Conservation (phyloP, 169 alveolate species). For the Eimeria acervulina region DNA sequence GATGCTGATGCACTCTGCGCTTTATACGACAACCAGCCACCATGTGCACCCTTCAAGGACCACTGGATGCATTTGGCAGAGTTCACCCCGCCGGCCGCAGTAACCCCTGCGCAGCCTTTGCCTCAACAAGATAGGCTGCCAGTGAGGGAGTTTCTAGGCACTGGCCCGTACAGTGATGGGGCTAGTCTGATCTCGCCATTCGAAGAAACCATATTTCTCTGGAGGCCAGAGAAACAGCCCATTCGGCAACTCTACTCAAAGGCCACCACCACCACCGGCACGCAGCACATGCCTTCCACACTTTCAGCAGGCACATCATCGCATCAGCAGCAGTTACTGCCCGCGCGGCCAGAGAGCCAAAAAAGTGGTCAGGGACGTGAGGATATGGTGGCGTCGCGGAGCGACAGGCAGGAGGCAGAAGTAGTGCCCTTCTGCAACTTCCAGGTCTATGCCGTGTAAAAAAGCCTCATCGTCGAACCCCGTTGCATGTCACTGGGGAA, state of each 20-base stretch:
- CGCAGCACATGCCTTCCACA: slow-evolving; percentile 28
- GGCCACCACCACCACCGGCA: slow-evolving; percentile 28
- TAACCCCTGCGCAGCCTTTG: slow-evolving; percentile 67
- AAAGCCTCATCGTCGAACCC: slow-evolving; percentile 1
- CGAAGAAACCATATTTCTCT: slow-evolving; percentile 89
- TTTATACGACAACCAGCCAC: slow-evolving; percentile 92
- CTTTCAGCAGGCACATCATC: slow-evolving; percentile 23
- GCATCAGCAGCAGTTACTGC: slow-evolving; percentile 49
- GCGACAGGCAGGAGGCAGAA: slow-evolving; percentile 72
- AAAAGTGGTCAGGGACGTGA: slow-evolving; percentile 52
- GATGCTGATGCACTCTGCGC: slow-evolving; percentile 94
- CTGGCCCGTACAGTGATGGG: slow-evolving; percentile 93
- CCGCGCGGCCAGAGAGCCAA: slow-evolving; percentile 59
- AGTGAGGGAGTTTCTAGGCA: slow-evolving; percentile 90
- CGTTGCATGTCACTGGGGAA: slow-evolving; percentile 21
- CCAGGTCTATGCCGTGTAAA: slow-evolving; percentile 75
- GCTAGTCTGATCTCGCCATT: slow-evolving; percentile 91
- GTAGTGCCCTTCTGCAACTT: slow-evolving; percentile 73
- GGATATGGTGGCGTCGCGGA: slow-evolving; percentile 50
- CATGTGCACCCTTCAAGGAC: slow-evolving; percentile 93
- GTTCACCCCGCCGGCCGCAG: slow-evolving; percentile 38
- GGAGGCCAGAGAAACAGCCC: slow-evolving; percentile 90
- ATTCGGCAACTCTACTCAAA: slow-evolving; percentile 86
- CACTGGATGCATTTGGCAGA: slow-evolving; percentile 91
- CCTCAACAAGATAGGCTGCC: slow-evolving; percentile 82